Conservation (phyloP, 2,329 filamentous ascomycete species). For the Fusarium tanahbumbuense region DNA sequence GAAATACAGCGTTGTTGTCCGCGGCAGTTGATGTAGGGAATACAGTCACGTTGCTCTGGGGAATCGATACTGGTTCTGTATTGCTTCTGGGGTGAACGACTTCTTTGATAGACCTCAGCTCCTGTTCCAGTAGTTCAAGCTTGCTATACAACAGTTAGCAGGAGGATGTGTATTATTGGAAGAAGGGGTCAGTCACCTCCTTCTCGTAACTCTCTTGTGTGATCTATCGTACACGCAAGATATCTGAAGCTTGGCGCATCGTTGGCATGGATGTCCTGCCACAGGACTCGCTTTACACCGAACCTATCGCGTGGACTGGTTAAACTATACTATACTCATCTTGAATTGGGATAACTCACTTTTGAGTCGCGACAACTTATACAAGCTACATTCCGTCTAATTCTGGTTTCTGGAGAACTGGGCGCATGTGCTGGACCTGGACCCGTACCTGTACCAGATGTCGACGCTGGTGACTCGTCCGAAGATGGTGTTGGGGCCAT, state of each 20-base stretch:
- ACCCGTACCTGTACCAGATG: conserved; percentile 34
- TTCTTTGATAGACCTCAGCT: conserved; percentile 66
- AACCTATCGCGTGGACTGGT: conserved; percentile 55
- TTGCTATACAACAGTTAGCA: conserved; percentile 55
- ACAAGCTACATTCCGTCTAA: conserved; percentile 54
- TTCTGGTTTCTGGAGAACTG: conserved; percentile 43
- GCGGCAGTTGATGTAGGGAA: conserved; percentile 37
- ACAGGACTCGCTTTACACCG: conserved; percentile 57
- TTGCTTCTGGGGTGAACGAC: conserved; percentile 54
- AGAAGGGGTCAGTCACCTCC: conserved; percentile 52
- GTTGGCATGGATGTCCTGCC: conserved; percentile 57
- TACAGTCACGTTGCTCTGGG: conserved; percentile 42
- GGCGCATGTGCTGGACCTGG: conserved; percentile 29
- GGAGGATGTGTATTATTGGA: not conserved
- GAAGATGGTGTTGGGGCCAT: conserved; percentile 50
- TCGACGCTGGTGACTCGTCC: conserved; percentile 45
- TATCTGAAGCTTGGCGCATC: conserved; percentile 58
- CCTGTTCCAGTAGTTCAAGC: conserved; percentile 65
- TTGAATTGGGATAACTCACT: conserved; percentile 44
- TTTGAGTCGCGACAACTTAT: conserved; percentile 56
- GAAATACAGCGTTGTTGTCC: conserved; percentile 8
- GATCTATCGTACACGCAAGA: conserved; percentile 60
- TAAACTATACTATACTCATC: conserved; percentile 53
- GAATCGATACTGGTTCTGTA: conserved; percentile 44
- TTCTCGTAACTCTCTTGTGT: conserved; percentile 59